Percentiles rank a stretch among this genome's conserved stretches.
Evolutionary conservation across 768 basidiomycete genomes (phyloP).

Genomic region (Mycena vitilis): DNA sequence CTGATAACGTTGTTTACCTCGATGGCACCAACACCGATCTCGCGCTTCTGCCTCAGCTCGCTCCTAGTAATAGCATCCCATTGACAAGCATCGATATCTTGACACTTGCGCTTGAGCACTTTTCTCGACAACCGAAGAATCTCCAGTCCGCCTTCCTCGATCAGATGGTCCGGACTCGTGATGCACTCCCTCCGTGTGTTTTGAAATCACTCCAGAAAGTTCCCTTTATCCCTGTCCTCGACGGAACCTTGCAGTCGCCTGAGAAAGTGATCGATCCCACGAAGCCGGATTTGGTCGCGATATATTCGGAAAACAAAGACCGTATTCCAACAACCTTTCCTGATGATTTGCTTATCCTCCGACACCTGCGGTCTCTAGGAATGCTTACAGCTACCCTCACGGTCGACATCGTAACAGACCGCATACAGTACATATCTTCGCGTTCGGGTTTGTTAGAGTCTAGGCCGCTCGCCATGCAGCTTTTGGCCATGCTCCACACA

Average conservation of each 20-base stretch:
- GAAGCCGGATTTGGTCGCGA: constrained; percentile 26
- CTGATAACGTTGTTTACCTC: constrained; percentile 42
- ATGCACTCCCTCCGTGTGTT: constrained; percentile 42
- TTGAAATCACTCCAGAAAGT: constrained; percentile 39
- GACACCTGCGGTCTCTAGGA: constrained; percentile 36
- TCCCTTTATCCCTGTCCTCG: constrained; percentile 43
- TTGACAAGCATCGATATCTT: constrained; percentile 43
- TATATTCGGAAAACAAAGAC: constrained; percentile 33
- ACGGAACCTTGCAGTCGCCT: constrained; percentile 25
- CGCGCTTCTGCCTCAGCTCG: constrained; percentile 41
- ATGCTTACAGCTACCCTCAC: constrained; percentile 48
- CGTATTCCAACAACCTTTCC: constrained; percentile 32
- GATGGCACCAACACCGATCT: constrained; percentile 40
- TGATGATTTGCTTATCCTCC: constrained; percentile 26
- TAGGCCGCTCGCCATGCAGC: constrained; percentile 33
- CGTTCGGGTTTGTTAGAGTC: constrained; percentile 21
- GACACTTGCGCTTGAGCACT: constrained; percentile 43
- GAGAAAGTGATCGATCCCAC: constrained; percentile 35
- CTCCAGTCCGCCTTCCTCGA: constrained; percentile 44
- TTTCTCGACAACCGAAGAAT: constrained; percentile 42
- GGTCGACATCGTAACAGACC: constrained; percentile 47
- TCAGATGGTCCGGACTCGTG: constrained; percentile 40
- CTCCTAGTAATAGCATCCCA: constrained; percentile 32
- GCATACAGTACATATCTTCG: constrained; percentile 47
- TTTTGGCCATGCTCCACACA: constrained; percentile 40